Evolutionary conservation across 1,284 basidiomycete species (phyloP).

Genomic region (Puccinia hordei): DNA sequence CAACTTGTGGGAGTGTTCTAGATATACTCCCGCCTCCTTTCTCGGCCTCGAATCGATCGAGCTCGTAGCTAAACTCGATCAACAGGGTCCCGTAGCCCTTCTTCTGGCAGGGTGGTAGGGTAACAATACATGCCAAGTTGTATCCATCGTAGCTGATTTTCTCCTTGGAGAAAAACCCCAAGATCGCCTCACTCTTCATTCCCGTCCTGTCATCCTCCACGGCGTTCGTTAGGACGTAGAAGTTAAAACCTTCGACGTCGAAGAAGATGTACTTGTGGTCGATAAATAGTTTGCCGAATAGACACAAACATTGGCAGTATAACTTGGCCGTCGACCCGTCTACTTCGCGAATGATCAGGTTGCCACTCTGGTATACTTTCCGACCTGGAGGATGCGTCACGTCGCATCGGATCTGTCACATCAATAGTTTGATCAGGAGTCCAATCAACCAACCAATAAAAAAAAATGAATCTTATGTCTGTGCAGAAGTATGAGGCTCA

Average conservation of each 20-base stretch:
- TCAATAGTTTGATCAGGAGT: neutral
- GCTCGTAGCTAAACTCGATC: conserved; percentile 87
- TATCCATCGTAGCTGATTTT: conserved; percentile 94
- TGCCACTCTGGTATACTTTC: conserved; percentile 86
- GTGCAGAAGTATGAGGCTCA: conserved; percentile 60
- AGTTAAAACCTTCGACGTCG: conserved; percentile 70
- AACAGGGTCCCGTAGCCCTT: conserved; percentile 89
- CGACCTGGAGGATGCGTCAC: conserved; percentile 78
- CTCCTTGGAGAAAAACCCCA: conserved; percentile 95
- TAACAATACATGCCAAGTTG: conserved; percentile 95
- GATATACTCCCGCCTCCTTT: neutral
- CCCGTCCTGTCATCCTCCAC: conserved; percentile 59
- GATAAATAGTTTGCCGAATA: conserved; percentile 98
- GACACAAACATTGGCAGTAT: conserved; percentile 90
- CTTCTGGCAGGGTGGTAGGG: conserved; percentile 87
- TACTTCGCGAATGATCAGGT: conserved; percentile 91
- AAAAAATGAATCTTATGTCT: neutral
- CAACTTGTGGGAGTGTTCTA: conserved; percentile 60
- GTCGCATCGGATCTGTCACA: conserved; percentile 69
- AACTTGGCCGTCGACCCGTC: conserved; percentile 86
- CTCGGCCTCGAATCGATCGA: neutral
- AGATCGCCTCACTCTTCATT: conserved; percentile 74
- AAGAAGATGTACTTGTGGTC: conserved; percentile 98
- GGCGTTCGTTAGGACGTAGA: conserved; percentile 89
- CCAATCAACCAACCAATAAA: neutral